These are phyloP conservation scores for Leucosporidium scottii DNA, from an alignment of 768 basidiomycete species.

Conservation along the genomic window DNA sequence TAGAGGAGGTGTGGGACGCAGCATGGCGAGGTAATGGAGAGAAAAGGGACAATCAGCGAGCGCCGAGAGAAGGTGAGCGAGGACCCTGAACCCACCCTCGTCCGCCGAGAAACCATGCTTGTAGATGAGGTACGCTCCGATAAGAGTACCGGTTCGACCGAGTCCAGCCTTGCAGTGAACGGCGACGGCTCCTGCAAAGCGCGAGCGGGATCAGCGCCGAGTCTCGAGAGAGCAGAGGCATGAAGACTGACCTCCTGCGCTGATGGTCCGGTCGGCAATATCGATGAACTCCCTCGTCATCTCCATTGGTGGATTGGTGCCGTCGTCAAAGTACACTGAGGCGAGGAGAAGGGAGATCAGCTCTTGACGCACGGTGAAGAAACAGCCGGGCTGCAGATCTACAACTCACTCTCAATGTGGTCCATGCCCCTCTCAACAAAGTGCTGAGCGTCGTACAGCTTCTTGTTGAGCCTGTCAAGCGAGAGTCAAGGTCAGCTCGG, in stretches of 20 bases:
- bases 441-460: conserved; percentile 73
- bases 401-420: conserved; percentile 57
- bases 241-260: conserved; percentile 66
- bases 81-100: conserved; percentile 11
- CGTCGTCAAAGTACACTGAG: conserved; percentile 84
- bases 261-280: conserved; percentile 68
- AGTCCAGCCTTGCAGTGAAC: conserved; percentile 88
- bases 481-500: background rate
- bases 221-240: conserved; percentile 63
- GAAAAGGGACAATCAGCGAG: background rate
- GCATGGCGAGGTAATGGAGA: too few relatives aligned
- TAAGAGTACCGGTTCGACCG: conserved; percentile 89
- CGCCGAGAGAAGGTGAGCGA: too few relatives aligned
- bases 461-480: conserved; percentile 67
- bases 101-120: conserved; percentile 91
- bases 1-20: too few relatives aligned
- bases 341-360: background rate
- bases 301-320: conserved; percentile 92
- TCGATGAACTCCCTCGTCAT: conserved; percentile 89
- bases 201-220: conserved; percentile 23
- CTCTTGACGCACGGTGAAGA: conserved; percentile 3
- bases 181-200: conserved; percentile 27
- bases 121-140: conserved; percentile 97
- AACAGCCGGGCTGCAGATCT: background rate
- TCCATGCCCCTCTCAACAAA: conserved; percentile 80